Evolutionary conservation across 2,329 filamentous ascomycete species (phyloP).

Genomic region (Cladophialophora exuberans): DNA sequence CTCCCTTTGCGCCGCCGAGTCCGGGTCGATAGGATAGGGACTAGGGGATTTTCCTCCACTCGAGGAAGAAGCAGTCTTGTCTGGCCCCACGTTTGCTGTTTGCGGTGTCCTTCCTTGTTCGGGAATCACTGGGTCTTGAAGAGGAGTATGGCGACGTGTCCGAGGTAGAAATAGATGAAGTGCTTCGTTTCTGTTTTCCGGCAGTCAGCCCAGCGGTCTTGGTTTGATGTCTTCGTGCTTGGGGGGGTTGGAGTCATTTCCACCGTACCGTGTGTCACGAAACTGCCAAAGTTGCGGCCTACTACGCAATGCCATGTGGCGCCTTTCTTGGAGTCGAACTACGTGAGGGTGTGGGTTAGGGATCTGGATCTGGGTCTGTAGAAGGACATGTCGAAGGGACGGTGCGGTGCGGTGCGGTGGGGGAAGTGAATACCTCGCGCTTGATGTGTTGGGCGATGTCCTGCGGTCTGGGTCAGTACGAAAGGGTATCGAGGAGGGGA

Average conservation of each 20-base stretch:
- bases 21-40: too few relatives aligned
- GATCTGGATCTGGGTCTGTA: too few relatives aligned
- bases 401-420: conserved; percentile 31
- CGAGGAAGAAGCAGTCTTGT: too few relatives aligned
- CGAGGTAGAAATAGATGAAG: conserved; percentile 99
- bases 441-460: conserved; percentile 97
- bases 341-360: too few relatives aligned
- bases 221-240: neutral
- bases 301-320: conserved; percentile 99
- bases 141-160: conserved; percentile 94
- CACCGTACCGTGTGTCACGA: conserved; percentile 87
- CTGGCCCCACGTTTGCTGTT: too few relatives aligned
- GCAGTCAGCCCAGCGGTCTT: neutral
- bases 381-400: conserved; percentile 1
- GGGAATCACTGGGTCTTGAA: conserved; percentile 95
- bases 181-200: conserved; percentile 86
- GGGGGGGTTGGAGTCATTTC: neutral
- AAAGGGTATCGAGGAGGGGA: neutral
- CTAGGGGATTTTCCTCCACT: too few relatives aligned
- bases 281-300: conserved; percentile 97
- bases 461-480: conserved; percentile 52
- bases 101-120: too few relatives aligned
- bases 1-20: too few relatives aligned
- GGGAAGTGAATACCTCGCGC: conserved; percentile 66
- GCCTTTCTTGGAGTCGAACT: conserved; percentile 97